A percentile compares a stretch with the other conserved stretches of the same genome.
These are phyloP conservation scores for Nothomitra cinnamomea DNA, from an alignment of 2,329 filamentous ascomycete species.

Conservation along the genomic window DNA sequence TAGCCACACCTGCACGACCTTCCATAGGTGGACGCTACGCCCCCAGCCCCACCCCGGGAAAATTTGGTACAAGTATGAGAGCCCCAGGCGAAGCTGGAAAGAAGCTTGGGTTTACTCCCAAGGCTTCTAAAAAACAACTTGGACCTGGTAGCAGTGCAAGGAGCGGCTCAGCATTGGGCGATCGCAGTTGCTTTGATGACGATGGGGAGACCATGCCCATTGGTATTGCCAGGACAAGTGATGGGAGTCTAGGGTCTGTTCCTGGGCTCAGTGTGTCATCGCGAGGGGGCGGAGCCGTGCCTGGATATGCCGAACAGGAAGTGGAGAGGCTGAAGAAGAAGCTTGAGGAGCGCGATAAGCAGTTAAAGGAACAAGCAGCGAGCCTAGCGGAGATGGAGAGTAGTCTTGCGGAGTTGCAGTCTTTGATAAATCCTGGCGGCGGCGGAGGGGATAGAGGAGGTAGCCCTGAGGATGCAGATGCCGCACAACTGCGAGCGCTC, in stretches of 20 bases:
- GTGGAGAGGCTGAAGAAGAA: conserved; percentile 54
- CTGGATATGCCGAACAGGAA: conserved; percentile 41
- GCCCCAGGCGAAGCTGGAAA: conserved; percentile 44
- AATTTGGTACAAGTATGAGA: conserved; percentile 46
- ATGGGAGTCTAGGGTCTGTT: conserved; percentile 22
- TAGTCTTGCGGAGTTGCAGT: conserved; percentile 65
- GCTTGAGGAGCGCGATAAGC: conserved; percentile 68
- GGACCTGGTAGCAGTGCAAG: not conserved
- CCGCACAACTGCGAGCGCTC: conserved; percentile 59
- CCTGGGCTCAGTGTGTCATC: not conserved
- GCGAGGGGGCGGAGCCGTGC: not conserved
- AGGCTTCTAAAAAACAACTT: conserved; percentile 12
- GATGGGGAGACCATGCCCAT: conserved; percentile 42
- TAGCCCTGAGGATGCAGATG: conserved; percentile 47
- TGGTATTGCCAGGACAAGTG: conserved; percentile 31
- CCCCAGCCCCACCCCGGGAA: conserved; percentile 41
- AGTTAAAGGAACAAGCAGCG: conserved; percentile 73
- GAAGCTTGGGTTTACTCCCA: conserved; percentile 24
- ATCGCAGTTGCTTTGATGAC: conserved; percentile 13
- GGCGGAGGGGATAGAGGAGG: conserved; percentile 3
- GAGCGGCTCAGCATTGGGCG: conserved; percentile 15
- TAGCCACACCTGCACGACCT: conserved; percentile 37
- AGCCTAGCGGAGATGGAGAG: conserved; percentile 80
- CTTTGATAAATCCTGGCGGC: conserved; percentile 34
- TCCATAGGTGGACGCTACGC: conserved; percentile 43